These are phyloP conservation scores for Polytrichum formosum DNA, from an alignment of 225 moss, liverwort and hornwort genomes.

Conservation along the genomic window DNA sequence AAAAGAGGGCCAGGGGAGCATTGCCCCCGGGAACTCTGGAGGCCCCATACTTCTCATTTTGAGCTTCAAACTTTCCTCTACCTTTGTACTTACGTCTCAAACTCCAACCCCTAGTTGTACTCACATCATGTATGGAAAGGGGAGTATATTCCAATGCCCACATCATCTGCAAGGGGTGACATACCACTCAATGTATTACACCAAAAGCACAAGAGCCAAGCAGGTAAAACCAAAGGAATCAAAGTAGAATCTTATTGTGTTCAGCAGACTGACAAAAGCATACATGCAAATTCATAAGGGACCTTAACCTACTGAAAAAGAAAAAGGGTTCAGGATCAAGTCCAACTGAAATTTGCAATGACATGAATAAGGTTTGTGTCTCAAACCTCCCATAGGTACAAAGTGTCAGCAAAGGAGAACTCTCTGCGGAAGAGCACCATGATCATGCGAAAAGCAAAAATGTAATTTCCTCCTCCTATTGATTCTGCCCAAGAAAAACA, in stretches of 20 bases:
- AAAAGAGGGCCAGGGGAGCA: conserved; percentile 80
- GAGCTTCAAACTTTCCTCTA: conserved; percentile 86
- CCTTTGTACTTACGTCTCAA: conserved; percentile 44
- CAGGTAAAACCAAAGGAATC: neutral
- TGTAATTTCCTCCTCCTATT: conserved; percentile 91
- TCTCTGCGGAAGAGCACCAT: conserved; percentile 98
- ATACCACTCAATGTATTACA: neutral
- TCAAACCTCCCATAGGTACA: conserved; percentile 97
- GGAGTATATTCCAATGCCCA: conserved; percentile 93
- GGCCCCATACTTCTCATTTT: conserved; percentile 76
- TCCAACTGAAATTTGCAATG: neutral
- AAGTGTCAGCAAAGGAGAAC: conserved; percentile 94
- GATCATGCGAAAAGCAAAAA: conserved; percentile 94
- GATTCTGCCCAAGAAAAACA: conserved; percentile 40
- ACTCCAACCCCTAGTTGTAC: conserved; percentile 45
- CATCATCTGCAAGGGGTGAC: conserved; percentile 68
- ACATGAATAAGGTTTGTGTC: neutral
- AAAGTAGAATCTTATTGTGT: neutral
- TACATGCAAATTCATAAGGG: neutral
- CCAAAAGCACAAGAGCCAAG: conserved; percentile 1
- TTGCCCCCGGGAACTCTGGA: conserved; percentile 61
- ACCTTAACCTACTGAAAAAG: neutral
- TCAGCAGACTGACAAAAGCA: neutral
- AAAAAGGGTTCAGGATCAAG: neutral
- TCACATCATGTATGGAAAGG: conserved; percentile 43